phyloP scores from a whole-genome alignment of 129 eudicot genomes.

The Calendula officinalis region DNA sequence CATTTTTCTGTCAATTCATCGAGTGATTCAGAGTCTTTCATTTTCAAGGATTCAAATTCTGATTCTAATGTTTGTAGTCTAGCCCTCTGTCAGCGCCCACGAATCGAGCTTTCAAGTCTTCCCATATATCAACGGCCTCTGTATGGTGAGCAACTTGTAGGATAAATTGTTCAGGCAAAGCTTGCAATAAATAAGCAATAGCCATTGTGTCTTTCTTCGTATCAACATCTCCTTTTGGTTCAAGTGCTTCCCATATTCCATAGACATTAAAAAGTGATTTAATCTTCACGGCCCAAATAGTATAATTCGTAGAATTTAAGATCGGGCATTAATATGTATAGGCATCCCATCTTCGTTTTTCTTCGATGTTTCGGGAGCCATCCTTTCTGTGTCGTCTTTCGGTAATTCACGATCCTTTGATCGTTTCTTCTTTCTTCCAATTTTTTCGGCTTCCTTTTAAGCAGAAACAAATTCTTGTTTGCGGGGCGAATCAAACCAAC shows the following conservation, averaged over 20 bases:
- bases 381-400: neutral
- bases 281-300: slow-evolving; percentile 6
- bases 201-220: neutral
- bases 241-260: neutral
- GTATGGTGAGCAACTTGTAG: slow-evolving; percentile 5
- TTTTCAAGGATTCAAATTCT: neutral
- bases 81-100: neutral
- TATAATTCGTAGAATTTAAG: slow-evolving; percentile 1
- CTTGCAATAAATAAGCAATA: neutral
- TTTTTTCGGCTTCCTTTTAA: neutral
- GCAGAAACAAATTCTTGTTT: neutral
- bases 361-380: neutral
- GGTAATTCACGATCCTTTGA: neutral
- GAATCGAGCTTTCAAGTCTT: neutral
- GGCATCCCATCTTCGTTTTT: neutral
- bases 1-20: neutral
- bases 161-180: neutral
- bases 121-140: neutral
- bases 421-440: neutral
- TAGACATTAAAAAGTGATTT: neutral
- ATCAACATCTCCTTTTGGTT: slow-evolving; percentile 1
- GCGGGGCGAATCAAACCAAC: neutral
- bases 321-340: neutral
- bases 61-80: slow-evolving; percentile 4
- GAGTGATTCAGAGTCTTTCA: slow-evolving; percentile 1